Evolutionary conservation across 2,329 filamentous ascomycete genomes (phyloP).

Genomic region (Camillea tinctor): DNA sequence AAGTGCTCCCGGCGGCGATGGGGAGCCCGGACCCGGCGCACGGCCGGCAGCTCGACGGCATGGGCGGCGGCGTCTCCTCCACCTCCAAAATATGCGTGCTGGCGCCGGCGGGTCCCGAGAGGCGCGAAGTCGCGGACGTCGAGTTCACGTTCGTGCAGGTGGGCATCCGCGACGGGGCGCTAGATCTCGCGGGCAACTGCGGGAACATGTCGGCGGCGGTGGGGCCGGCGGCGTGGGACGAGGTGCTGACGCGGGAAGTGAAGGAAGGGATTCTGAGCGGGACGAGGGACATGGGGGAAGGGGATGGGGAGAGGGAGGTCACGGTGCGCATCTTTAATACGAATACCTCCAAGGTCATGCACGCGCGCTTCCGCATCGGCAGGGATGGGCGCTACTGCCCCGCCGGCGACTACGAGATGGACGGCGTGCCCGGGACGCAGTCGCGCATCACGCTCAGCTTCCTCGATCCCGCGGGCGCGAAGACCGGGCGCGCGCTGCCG

Average conservation of each 20-base stretch:
- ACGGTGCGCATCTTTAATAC: slow-evolving; percentile 33
- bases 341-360: slow-evolving; percentile 35
- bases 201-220: slow-evolving; percentile 59
- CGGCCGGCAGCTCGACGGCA: slow-evolving; percentile 69
- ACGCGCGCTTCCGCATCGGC: slow-evolving; percentile 36
- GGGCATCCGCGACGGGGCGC: slow-evolving; percentile 48
- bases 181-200: slow-evolving; percentile 60
- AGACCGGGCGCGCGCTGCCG: slow-evolving; percentile 40
- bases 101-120: slow-evolving; percentile 46
- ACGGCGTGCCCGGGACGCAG: slow-evolving; percentile 39
- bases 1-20: slow-evolving; percentile 28
- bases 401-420: slow-evolving; percentile 37
- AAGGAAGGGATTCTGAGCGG: background rate
- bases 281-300: background rate
- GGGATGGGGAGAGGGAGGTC: slow-evolving; percentile 15
- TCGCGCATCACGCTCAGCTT: slow-evolving; percentile 39
- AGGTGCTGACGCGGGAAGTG: slow-evolving; percentile 40
- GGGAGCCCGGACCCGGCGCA: slow-evolving; percentile 49
- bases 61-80: slow-evolving; percentile 64
- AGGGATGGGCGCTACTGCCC: slow-evolving; percentile 25
- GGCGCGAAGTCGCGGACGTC: slow-evolving; percentile 31
- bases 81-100: slow-evolving; percentile 68
- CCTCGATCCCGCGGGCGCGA: slow-evolving; percentile 39
- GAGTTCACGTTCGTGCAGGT: slow-evolving; percentile 46
- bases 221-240: slow-evolving; percentile 58